Conservation (phyloP, 139 green algal genomes). For the Micromonas pusilla region DNA sequence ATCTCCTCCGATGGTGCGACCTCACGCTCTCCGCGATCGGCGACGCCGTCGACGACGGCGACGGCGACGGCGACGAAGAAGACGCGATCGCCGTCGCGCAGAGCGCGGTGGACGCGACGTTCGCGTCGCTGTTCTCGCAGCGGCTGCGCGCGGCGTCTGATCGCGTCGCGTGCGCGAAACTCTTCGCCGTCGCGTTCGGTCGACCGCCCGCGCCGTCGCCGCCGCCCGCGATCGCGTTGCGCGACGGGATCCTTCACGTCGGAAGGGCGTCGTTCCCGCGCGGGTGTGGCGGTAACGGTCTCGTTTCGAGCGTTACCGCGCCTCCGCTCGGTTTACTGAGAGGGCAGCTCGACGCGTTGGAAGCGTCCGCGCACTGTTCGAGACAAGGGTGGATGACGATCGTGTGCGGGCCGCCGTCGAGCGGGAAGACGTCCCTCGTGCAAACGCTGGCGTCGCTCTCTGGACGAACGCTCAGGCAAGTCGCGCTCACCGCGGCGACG, state of each 20-base stretch:
- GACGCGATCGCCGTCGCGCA: neutral
- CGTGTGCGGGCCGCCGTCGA: conserved; percentile 39
- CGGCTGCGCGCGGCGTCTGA: conserved; percentile 68
- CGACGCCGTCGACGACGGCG: neutral
- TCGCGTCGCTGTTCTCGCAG: conserved; percentile 60
- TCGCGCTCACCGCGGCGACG: conserved; percentile 71
- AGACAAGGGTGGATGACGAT: conserved; percentile 45
- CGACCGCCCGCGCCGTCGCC: neutral
- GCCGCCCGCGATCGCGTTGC: conserved; percentile 12
- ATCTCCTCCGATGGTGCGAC: conserved; percentile 93
- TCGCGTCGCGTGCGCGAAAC: conserved; percentile 40
- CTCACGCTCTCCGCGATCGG: conserved; percentile 37
- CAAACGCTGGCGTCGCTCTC: conserved; percentile 49
- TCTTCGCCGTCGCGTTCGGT: conserved; percentile 53
- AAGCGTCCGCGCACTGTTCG: conserved; percentile 50
- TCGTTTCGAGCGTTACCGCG: too few species aligned
- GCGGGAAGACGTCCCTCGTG: conserved; percentile 62
- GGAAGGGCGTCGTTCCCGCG: conserved; percentile 15
- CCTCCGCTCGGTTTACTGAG: conserved; percentile 51
- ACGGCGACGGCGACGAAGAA: neutral
- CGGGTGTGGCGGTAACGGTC: too few species aligned
- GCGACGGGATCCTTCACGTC: conserved; percentile 13
- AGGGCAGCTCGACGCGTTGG: conserved; percentile 56
- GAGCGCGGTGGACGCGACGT: neutral
- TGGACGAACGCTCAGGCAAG: conserved; percentile 62